Evolutionary conservation across 1,284 basidiomycete genomes (phyloP).

Genomic region (Coniferiporia sulphurascens): DNA sequence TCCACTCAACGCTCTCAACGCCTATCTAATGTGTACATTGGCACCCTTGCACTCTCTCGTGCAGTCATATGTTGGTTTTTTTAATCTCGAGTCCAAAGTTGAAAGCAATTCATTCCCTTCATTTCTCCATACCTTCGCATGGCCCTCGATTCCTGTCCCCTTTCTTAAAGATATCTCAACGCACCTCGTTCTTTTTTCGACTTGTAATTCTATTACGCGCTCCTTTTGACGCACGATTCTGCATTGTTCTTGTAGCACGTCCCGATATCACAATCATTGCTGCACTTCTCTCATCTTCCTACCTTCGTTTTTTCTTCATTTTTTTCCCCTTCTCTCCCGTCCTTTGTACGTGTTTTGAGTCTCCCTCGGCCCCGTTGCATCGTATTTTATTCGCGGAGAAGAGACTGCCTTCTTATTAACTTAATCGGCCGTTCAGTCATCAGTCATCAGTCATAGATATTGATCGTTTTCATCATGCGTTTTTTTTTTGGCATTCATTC

Average conservation of each 20-base stretch:
- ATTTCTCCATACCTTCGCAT: background rate
- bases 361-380: background rate
- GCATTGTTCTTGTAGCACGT: background rate
- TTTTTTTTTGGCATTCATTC: too few species aligned
- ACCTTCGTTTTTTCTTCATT: too few species aligned
- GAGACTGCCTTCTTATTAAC: background rate
- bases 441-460: background rate
- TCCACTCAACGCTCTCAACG: background rate
- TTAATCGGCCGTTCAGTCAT: background rate
- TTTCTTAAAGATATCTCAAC: background rate
- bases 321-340: background rate
- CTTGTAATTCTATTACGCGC: background rate
- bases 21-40: slow-evolving; percentile 7
- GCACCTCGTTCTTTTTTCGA: background rate
- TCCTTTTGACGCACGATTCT: background rate
- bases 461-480: background rate
- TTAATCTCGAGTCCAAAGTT: background rate
- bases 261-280: too few species aligned
- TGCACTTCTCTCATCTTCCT: too few species aligned
- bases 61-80: background rate
- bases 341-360: background rate
- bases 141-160: background rate
- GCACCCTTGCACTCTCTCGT: background rate
- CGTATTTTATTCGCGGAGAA: slow-evolving; percentile 1
- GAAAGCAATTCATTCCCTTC: background rate